Percentiles rank a stretch among this genome's conserved stretches.
Conservation (phyloP, 352 stramenopile genomes). For the Thalassiosira delicatula region DNA sequence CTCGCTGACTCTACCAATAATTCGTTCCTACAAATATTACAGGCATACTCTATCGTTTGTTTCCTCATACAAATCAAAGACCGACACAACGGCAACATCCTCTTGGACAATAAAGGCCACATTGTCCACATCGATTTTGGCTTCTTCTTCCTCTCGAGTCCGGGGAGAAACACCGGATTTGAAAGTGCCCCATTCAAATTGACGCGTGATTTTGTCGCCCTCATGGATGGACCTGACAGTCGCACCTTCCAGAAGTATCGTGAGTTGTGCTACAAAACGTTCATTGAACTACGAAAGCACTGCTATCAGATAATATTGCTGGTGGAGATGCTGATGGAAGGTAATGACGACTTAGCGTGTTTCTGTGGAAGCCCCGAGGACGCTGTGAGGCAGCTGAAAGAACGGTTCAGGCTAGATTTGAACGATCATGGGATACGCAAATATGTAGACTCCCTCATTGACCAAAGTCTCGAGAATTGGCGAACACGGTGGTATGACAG, state of each 20-base stretch:
- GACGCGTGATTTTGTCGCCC: constrained; percentile 94
- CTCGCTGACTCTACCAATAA: constrained; percentile 7
- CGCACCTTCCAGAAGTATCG: constrained; percentile 92
- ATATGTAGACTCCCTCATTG: constrained; percentile 95
- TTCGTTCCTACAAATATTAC: constrained; percentile 10
- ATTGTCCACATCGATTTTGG: constrained; percentile 96
- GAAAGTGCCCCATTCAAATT: constrained; percentile 98
- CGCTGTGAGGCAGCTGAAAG: constrained; percentile 89
- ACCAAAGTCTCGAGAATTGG: constrained; percentile 96
- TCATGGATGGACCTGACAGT: constrained; percentile 93
- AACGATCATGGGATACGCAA: constrained; percentile 93
- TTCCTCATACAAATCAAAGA: constrained; percentile 98
- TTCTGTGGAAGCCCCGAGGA: constrained; percentile 92
- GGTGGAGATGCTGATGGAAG: constrained; percentile 95
- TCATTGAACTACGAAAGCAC: constrained; percentile 93
- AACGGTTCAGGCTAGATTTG: constrained; percentile 93
- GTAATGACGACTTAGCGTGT: constrained; percentile 95
- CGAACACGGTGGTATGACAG: constrained; percentile 95
- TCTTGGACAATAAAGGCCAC: constrained; percentile 94
- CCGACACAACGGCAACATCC: constrained; percentile 97
- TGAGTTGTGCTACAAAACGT: constrained; percentile 94
- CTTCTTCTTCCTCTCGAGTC: constrained; percentile 93
- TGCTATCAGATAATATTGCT: constrained; percentile 94
- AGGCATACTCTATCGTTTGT: constrained; percentile 91
- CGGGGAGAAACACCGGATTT: constrained; percentile 91